Percentiles rank a stretch among this genome's conserved stretches.
Conservation (phyloP, 2,329 filamentous ascomycete genomes). For the Fusarium clavum region DNA sequence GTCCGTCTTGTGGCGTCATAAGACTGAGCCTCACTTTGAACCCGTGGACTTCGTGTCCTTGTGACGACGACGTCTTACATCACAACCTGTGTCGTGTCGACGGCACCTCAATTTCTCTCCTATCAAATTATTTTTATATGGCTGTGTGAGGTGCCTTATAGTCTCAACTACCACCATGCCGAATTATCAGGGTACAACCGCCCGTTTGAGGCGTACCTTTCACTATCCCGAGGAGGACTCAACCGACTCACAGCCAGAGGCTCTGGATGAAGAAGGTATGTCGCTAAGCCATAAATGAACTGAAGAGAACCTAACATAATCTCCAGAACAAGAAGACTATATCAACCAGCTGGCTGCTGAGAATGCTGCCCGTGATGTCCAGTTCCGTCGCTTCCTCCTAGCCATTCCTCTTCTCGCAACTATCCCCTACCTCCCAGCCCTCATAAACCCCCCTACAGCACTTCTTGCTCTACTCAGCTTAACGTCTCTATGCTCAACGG, state of each 20-base stretch:
- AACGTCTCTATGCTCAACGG: conserved; percentile 71
- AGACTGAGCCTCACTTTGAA: conserved; percentile 42
- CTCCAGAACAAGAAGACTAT: conserved; percentile 71
- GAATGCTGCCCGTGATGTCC: conserved; percentile 68
- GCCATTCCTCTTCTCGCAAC: conserved; percentile 67
- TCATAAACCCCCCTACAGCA: conserved; percentile 51
- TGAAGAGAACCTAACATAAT: not conserved
- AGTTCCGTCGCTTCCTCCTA: conserved; percentile 69
- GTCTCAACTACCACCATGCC: conserved; percentile 34
- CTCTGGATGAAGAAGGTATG: conserved; percentile 80
- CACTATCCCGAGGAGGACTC: conserved; percentile 74
- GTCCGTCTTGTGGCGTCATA: conserved; percentile 44
- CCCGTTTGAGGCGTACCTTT: conserved; percentile 81
- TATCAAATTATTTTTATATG: not conserved
- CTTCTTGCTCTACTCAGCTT: conserved; percentile 68
- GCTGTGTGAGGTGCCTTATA: not conserved
- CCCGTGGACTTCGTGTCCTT: conserved; percentile 27
- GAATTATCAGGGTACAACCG: conserved; percentile 49
- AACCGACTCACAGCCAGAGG: conserved; percentile 63
- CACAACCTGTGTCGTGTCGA: not conserved
- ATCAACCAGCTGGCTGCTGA: conserved; percentile 66
- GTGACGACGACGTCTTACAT: conserved; percentile 36
- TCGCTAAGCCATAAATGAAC: not conserved
- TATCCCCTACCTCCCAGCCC: conserved; percentile 62
- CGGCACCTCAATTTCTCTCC: not conserved